Evolutionary conservation across 108 stramenopile species (phyloP), one percentile per base, ranked within the genome.

Genomic region (Schizochytrium sp.): DNA sequence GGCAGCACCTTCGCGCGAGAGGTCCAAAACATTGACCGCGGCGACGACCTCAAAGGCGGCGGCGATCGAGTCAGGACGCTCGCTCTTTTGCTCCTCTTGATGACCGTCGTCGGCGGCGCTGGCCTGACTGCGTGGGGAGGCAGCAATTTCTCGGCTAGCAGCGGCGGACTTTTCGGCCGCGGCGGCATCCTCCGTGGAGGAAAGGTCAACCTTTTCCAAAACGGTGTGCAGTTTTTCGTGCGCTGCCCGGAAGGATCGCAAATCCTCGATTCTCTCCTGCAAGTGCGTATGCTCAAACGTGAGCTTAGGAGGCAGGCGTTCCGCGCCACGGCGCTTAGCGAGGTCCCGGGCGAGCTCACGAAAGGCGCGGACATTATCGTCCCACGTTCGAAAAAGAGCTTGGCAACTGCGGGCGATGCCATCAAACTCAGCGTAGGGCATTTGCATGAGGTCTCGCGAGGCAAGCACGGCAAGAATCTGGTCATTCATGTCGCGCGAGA

Each of bases 191-290:
- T 83, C 51, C 6, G 19, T 45, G 12, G 19, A 45, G 45, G 45
- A 45, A 57, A 89, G 72, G 72, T 72, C 48, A 90, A 69, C 88
- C 91, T 92, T 87, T 93, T 92, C 60, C 45, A 92, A 58, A 87
- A 87, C 58, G 91, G 57, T 25, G 58, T 90, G 72, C 89, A 90
- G 44, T 53, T 87, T 28, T 29, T 72, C 88, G 72, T 45, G 90
- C 12, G 92, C 90, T 60, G 93, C 89, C 87, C 93, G 91, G 53
- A 94, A 91, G 60, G 92, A 89, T 4, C 95, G 93, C 69, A 96
- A 58, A 58, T 95, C 94, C 89, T 96, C 96, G 58, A 92, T 94
- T 83, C 87, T 93, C 90, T 95, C 96, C 69, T 93, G 89, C 21
- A 94, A 89, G 53, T 83, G 93, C 4, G 92, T 91, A 44, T 96